Evolutionary conservation across 176 grass and related monocot genomes (phyloP).

Genomic region (Zoysia pacifica): DNA sequence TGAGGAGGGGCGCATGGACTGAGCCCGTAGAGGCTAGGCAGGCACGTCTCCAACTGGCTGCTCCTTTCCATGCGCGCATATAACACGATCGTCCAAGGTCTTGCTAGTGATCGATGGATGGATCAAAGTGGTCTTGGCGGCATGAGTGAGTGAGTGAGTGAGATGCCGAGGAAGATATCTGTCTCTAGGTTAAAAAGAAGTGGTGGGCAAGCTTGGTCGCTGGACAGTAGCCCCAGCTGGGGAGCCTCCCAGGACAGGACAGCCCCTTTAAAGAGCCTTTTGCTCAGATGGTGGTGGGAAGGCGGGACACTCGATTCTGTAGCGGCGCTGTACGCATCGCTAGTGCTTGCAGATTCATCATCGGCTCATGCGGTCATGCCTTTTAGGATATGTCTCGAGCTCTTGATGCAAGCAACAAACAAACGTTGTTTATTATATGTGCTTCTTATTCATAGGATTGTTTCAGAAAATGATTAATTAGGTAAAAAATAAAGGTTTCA

Average conservation of each 20-base stretch:
- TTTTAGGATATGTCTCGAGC: conserved; percentile 2
- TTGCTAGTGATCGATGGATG: neutral
- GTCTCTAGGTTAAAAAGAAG: conserved; percentile 46
- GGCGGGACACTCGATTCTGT: conserved; percentile 41
- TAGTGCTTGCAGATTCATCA: conserved; percentile 42
- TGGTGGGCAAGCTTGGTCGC: conserved; percentile 34
- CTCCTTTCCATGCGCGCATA: conserved; percentile 57
- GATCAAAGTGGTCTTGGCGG: conserved; percentile 23
- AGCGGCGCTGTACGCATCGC: conserved; percentile 28
- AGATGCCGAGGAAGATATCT: conserved; percentile 38
- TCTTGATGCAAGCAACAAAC: conserved; percentile 12
- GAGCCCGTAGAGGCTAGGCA: conserved; percentile 51
- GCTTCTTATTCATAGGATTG: neutral
- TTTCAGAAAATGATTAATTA: neutral
- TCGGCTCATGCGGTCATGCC: neutral
- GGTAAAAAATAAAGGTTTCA: neutral
- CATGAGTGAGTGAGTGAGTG: conserved; percentile 3
- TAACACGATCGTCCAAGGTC: conserved; percentile 9
- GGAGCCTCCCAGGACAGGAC: conserved; percentile 25
- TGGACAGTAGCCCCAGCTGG: conserved; percentile 11
- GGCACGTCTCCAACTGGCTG: conserved; percentile 45
- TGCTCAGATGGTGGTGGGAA: conserved; percentile 56
- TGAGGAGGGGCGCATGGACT: conserved; percentile 24
- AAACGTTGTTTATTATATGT: neutral
- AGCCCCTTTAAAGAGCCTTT: conserved; percentile 68